phyloP scores from a whole-genome alignment of 495 filamentous ascomycete genomes.

The Thermochaetoides thermophila region DNA sequence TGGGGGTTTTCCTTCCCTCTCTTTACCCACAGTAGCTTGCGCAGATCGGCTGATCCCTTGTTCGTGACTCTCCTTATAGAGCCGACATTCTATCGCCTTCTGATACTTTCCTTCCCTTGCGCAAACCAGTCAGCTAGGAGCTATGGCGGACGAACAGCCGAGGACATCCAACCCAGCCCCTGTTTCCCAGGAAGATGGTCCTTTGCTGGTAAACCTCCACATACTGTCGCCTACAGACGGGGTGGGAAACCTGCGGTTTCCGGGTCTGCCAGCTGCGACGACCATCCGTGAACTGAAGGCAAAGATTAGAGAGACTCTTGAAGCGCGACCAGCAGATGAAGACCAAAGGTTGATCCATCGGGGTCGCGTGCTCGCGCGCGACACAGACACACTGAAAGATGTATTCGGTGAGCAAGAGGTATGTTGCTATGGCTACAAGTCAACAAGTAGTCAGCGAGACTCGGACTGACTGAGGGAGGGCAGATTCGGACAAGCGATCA shows the following conservation, averaged over 20 bases:
- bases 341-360: conserved; percentile 52
- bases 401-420: conserved; percentile 28
- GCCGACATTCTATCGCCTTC: no score
- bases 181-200: conserved; percentile 8
- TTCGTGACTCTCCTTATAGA: no score
- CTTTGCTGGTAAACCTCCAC: conserved; percentile 37
- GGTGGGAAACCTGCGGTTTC: conserved; percentile 39
- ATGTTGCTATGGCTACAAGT: not conserved
- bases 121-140: not conserved
- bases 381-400: conserved; percentile 39
- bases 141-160: conserved; percentile 9
- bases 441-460: not conserved
- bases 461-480: conserved; percentile 6
- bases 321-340: conserved; percentile 36
- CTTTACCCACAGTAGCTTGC: no score
- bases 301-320: conserved; percentile 40
- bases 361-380: conserved; percentile 41
- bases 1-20: not conserved
- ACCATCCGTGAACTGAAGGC: conserved; percentile 47
- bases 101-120: not conserved
- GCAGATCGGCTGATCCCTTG: no score
- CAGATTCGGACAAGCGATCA: conserved; percentile 33
- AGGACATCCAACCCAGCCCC: conserved; percentile 3
- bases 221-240: conserved; percentile 50
- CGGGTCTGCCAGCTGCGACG: conserved; percentile 34